Evolutionary conservation across 2,329 filamentous ascomycete species (phyloP), one percentile per base, ranked within the genome.

Genomic region (Tolypocladium ovalisporum): DNA sequence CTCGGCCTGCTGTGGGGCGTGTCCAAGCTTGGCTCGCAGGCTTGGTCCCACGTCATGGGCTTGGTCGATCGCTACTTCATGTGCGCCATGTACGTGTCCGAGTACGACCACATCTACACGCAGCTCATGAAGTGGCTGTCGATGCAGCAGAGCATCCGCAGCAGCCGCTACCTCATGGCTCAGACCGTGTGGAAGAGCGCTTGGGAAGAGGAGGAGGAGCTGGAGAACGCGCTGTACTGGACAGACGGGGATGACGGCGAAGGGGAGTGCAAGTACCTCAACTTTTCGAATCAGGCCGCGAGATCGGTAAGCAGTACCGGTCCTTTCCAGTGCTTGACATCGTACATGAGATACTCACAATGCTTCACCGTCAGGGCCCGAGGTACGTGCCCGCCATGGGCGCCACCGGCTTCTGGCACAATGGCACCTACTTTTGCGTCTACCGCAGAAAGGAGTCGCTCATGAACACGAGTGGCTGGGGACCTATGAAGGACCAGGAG

Each of bases 121-220:
- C 79, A 85, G 55, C 63, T 86, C 54, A 83, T 85, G 73, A 76
- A 78, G 55, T 86, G 79, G 73, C 74, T 85, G 9, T 78, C 79
- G 0, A 67, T 75, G 44, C 79, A 84, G 64, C 77, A 78, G 12
- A 73, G 71, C 27, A 76, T 82, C 59, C 73, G 73, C 36, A 76
- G 76, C 52, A 81, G 80, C 40, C 75, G 79, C 17, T 75, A 75
- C 7, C 69, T 85, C 19, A 79, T 76, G 60, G 82, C 81, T 8
- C 79, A 84, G 65, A 84, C 81, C 0, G 74, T 75, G 2, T 76
- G 74, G 55, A 78, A 75, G 62, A 79, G 75, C 22, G 79, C 79
- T 0, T 85, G 82, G 81, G 81, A 82, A 47, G 79, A 79, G 52
- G 78, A 73, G 49, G 71, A 83, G 56, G 75, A 77, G 39, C 66